phyloP scores from a whole-genome alignment of 371 early-diverging fungal genomes.

The Mucor circinelloides region DNA sequence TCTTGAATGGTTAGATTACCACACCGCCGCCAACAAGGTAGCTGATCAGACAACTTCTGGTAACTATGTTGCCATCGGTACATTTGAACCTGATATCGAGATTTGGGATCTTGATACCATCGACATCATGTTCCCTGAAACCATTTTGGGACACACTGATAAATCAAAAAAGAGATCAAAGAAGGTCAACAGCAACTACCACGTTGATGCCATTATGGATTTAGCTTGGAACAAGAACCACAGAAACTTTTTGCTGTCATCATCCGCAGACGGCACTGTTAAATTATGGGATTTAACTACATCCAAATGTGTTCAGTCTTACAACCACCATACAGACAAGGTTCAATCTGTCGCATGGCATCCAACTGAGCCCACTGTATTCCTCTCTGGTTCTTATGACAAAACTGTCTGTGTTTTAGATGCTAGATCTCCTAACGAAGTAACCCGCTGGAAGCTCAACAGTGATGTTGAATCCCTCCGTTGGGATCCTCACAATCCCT shows the following conservation, averaged over 20 bases:
- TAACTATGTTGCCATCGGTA: conserved; percentile 92
- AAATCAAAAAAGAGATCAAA: conserved; percentile 61
- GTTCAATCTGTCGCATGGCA: conserved; percentile 92
- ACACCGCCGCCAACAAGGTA: conserved; percentile 60
- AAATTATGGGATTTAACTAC: conserved; percentile 94
- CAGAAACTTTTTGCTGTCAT: conserved; percentile 85
- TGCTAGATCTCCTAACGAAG: conserved; percentile 75
- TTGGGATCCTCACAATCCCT: conserved; percentile 86
- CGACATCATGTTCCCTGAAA: conserved; percentile 89
- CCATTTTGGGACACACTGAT: conserved; percentile 81
- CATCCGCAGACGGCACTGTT: conserved; percentile 95
- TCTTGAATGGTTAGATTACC: conserved; percentile 92
- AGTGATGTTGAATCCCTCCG: conserved; percentile 90
- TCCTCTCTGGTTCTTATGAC: conserved; percentile 91
- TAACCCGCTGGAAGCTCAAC: conserved; percentile 63
- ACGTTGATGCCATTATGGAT: conserved; percentile 93
- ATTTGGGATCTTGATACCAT: conserved; percentile 95
- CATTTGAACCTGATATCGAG: conserved; percentile 96
- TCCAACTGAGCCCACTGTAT: conserved; percentile 81
- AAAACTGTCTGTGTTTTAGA: conserved; percentile 84
- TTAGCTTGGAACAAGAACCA: conserved; percentile 91
- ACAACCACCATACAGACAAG: conserved; percentile 86
- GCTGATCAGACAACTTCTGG: conserved; percentile 53
- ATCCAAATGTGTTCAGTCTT: conserved; percentile 72
- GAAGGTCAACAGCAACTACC: conserved; percentile 74